These are phyloP conservation scores for Carex parvula DNA, from an alignment of 176 grass and related monocot species.

Conservation along the genomic window DNA sequence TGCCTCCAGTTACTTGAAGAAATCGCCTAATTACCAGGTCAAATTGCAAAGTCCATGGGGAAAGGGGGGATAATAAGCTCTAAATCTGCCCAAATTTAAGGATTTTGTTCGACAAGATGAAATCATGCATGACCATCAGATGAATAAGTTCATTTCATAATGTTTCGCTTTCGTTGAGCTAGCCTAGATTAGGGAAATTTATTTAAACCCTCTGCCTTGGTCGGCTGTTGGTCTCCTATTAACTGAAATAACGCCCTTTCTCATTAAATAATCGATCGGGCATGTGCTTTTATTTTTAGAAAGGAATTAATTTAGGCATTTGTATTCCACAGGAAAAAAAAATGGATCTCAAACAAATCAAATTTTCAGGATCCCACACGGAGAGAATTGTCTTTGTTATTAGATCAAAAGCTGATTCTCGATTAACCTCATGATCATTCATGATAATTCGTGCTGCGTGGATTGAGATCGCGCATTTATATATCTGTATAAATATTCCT, in stretches of 20 bases:
- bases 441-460: too few relatives aligned
- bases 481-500: too few relatives aligned
- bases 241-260: slow-evolving; percentile 25
- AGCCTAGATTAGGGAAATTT: slow-evolving; percentile 12
- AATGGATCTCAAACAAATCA: too few relatives aligned
- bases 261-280: not conserved
- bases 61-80: not conserved
- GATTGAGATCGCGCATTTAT: too few relatives aligned
- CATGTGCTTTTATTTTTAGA: not conserved
- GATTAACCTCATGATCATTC: too few relatives aligned
- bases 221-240: not conserved
- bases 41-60: not conserved
- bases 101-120: slow-evolving; percentile 11
- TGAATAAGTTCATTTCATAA: not conserved
- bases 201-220: not conserved
- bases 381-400: too few relatives aligned
- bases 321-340: too few relatives aligned
- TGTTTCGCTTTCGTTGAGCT: slow-evolving; percentile 1
- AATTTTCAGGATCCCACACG: too few relatives aligned
- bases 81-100: slow-evolving; percentile 25
- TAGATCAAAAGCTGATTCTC: too few relatives aligned
- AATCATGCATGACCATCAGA: slow-evolving; percentile 2
- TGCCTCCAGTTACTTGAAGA: not conserved
- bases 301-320: not conserved
- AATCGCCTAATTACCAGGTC: slow-evolving; percentile 11